Evolutionary conservation across 768 basidiomycete genomes (phyloP).

Genomic region (Amanita thiersii): DNA sequence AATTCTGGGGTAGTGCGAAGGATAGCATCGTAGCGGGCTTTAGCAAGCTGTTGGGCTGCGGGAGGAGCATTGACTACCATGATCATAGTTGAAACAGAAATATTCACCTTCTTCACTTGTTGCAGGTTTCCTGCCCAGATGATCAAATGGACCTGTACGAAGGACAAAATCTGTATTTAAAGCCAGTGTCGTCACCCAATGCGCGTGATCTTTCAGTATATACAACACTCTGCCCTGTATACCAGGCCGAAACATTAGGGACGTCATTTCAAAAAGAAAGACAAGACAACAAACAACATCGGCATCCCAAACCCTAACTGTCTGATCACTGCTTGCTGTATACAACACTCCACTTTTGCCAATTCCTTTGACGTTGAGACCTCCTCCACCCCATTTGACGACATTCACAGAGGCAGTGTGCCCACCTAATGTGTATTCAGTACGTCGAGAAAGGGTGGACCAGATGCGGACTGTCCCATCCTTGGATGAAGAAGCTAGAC

Average conservation of each 20-base stretch:
- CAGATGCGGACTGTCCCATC: constrained; percentile 95
- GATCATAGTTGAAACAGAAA: neutral
- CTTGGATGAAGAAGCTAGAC: constrained; percentile 92
- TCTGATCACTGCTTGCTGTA: constrained; percentile 91
- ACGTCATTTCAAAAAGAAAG: constrained; percentile 3
- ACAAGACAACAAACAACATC: constrained; percentile 38
- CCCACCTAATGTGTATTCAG: constrained; percentile 84
- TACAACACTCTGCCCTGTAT: constrained; percentile 74
- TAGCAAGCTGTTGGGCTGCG: constrained; percentile 70
- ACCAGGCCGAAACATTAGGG: constrained; percentile 1
- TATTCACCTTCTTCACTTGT: constrained; percentile 74
- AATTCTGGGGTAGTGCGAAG: constrained; percentile 65
- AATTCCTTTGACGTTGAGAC: constrained; percentile 20
- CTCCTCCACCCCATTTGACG: constrained; percentile 93
- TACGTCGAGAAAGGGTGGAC: constrained; percentile 62
- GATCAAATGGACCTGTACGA: constrained; percentile 92
- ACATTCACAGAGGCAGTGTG: constrained; percentile 94
- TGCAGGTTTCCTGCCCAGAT: constrained; percentile 67
- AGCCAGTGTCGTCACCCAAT: constrained; percentile 97
- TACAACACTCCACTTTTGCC: constrained; percentile 61
- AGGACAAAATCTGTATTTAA: constrained; percentile 93
- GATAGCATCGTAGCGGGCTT: constrained; percentile 69
- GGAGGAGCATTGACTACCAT: neutral
- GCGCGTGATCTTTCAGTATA: constrained; percentile 89
- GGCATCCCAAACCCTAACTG: constrained; percentile 92